A percentile compares a stretch with the other conserved stretches of the same genome.
phyloP scores from a whole-genome alignment of 495 filamentous ascomycete genomes.

The Neurospora intermedia region DNA sequence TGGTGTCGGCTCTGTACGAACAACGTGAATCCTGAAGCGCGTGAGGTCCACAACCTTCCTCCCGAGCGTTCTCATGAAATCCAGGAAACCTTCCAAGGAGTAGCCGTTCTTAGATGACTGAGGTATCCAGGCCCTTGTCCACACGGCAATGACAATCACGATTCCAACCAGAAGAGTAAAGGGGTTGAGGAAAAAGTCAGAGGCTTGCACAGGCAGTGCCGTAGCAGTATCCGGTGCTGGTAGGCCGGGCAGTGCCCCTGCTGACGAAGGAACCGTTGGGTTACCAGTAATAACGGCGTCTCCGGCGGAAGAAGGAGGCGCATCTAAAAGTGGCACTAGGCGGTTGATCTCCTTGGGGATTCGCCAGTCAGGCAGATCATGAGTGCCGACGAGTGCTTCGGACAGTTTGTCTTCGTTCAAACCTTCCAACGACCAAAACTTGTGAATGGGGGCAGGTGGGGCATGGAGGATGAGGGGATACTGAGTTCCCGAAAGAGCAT shows the following conservation, averaged over 20 bases:
- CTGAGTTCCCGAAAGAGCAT: constrained; percentile 76
- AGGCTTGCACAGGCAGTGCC: neutral
- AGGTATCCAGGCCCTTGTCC: neutral
- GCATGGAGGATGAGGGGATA: constrained; percentile 78
- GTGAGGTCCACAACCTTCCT: neutral
- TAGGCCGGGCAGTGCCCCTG: neutral
- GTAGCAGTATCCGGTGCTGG: neutral
- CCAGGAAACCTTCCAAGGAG: neutral
- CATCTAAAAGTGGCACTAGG: neutral
- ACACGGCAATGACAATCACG: constrained; percentile 11
- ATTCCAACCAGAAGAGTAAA: constrained; percentile 29
- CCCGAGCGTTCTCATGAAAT: neutral
- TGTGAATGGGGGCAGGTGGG: constrained; percentile 55
- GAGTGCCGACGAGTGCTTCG: constrained; percentile 30
- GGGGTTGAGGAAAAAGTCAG: constrained; percentile 32
- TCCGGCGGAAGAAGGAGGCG: neutral
- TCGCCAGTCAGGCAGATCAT: constrained; percentile 26
- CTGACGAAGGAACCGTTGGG: neutral
- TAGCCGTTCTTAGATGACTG: neutral
- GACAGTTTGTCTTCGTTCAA: constrained; percentile 19
- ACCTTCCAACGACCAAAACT: constrained; percentile 41
- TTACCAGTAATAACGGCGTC: neutral
- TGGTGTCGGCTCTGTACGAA: neutral
- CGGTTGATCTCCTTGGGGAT: neutral
- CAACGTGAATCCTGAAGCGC: neutral